Evolutionary conservation across 1,284 basidiomycete species (phyloP), one percentile per base, ranked within the genome.

Genomic region (Ganoderma sinense): DNA sequence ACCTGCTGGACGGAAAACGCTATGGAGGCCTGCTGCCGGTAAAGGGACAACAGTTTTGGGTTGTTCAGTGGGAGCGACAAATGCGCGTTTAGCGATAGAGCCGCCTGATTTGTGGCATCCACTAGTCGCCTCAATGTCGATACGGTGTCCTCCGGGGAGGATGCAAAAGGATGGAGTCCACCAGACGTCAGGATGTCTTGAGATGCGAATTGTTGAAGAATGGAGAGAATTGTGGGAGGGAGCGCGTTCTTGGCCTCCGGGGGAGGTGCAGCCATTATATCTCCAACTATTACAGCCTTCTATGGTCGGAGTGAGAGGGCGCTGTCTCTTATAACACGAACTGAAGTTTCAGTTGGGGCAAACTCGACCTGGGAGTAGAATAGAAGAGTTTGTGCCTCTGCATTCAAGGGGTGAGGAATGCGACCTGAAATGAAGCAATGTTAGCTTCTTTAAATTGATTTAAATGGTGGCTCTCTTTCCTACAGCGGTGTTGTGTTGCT

Each of bases 1-100:
- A 90, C 88, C 74, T 83, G 80, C 73, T 87, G 82, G 16, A 88
- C 79, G 7, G 82, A 80, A 70, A 87, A 82, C 29, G 85, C 84
- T 11, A 90, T 85, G 10, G 82, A 77, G 0, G 90, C 84, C 68
- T 91, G 87, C 75, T 93, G 89, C 26, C 90, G 86, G 74, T 92
- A 83, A 36, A 89, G 81, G 13, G 91, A 91, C 33, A 91, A 82
- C 11, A 92, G 83, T 73, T 92, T 93, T 14, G 89, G 85, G 63
- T 90, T 89, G 2, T 87, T 82, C 59, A 89, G 82, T 11, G 87
- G 82, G 20, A 85, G 76, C 2, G 85, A 78, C 16, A 83, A 77
- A 75, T 89, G 89, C 13, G 85, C 78, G 56, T 84, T 82, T 20
- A 92, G 79, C 0, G 88, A 89, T 75, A 86, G 81, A 4, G 84